Evolutionary conservation across 208 protist species (phyloP), one percentile per base, ranked within the genome.

Genomic region (Acanthamoeba sp.): DNA sequence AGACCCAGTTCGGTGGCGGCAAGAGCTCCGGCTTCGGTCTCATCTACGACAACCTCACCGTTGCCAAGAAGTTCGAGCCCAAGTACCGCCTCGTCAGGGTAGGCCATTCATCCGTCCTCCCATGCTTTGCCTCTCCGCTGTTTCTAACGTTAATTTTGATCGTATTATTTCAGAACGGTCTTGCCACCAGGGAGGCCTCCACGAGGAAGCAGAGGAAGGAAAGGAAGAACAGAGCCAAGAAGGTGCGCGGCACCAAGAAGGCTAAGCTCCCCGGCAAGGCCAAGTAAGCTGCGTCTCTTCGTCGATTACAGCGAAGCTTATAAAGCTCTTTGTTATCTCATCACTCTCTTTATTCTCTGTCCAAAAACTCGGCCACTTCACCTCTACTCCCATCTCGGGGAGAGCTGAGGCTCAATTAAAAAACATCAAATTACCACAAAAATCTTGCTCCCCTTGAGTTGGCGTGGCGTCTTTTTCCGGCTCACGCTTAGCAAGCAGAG

Each of bases 171-270:
- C 55, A 97, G 95, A 85, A 73, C 66, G 98, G 98, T 95, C 97
- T 99, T 94, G 97, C 97, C 85, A 95, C 87, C 90, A 99, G 98
- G 96, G 97, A 96, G 94, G 89, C 87, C 36, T 97, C 96, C 88
- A 98, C 98, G 50, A 98, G 99, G 95, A 99, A 99, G 98, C 98
- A 98, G 93, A 96, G 98, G 94, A 99, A 99, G 98, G 99, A 99
- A 97, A 98, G 98, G 96, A 99, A 99, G 98, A 99, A 99, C 98
- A 97, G 99, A 94, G 97, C 98, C 96, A 99, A 99, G 98, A 99
- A 99, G 98, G 95, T 99, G 93, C 98, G 99, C 97, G 99, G 99
- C 84, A 98, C 98, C 97, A 98, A 98, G 96, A 99, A 99, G 98
- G 97, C 96, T 94, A 99, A 99, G 97, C 66, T 64, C 62, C 50